Evolutionary conservation across 2,329 filamentous ascomycete species (phyloP), one percentile per base, ranked within the genome.

Genomic region (Talaromyces albobiverticillius): DNA sequence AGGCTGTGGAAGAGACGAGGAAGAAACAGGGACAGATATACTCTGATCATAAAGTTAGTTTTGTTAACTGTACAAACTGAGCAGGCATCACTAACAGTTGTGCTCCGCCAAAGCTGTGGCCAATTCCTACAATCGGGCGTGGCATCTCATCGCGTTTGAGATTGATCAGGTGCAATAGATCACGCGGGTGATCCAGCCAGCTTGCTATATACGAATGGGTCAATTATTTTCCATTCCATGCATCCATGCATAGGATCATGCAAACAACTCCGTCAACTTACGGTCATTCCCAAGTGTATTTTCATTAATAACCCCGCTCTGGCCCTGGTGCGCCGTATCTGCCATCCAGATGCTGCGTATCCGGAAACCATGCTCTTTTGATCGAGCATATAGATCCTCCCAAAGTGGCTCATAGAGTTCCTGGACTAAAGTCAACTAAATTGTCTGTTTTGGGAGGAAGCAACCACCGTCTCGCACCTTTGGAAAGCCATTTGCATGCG

Each of bases 361-460:
- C 2, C 80, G 79, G 62, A 95, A 82, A 16, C 84, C 85, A 53
- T 79, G 75, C 13, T 71, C 67, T 60, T 81, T 79, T 5, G 85
- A 76, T 16, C 78, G 75, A 16, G 78, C 72, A 61, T 88, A 77
- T 1, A 96, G 76, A 49, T 96, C 90, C 56, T 93, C 89, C 88
- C 91, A 96, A 0, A 96, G 76, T 0, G 93, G 89, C 64, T 96
- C 92, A 67, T 96, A 96, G 2, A 96, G 73, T 77, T 97, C 93
- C 88, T 91, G 59, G 5, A 8, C 25, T 13, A 32, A 1, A 18
- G 20, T 45, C 40, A 46, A 49, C 14, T 34, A 9, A 20, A 4
- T 18, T 18, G 4, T 7, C 41, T 47, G 20, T 26, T 23, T 48
- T 13, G 18, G 29, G 16, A 42, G 23, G 16, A 26, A 18, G n/a